Base-by-base conservation (phyloP, 768 basidiomycete species). In the Vishniacozyma victoriae region DNA sequence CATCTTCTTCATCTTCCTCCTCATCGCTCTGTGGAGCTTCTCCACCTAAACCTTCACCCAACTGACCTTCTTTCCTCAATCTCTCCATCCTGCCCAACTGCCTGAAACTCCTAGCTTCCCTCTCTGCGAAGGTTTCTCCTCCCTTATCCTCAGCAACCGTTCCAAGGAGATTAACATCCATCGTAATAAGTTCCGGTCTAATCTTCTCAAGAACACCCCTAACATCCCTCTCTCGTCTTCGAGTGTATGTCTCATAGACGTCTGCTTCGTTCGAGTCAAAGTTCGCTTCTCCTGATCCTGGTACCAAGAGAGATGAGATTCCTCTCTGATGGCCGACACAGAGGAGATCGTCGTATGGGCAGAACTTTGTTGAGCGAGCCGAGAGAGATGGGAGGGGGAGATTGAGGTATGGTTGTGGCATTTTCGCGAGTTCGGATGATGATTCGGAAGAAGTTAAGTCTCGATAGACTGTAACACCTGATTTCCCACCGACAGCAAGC, bases 221-320 rank as follows among this genome's bases (percentile, higher is more conserved):
- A 62, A 97, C 89, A 71, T 97, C 95, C 48, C 87, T 78, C 74
- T 97, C 95, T 46, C 87, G 78, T 48, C 90, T 74, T 18, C 85
- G 78, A 54, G 81, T 83, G 70, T 79, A 82, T 62, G 83, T 80
- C 72, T 99, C 93, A 74, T 86, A 96, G 2, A 92, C 90, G 79
- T 99, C 92, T 0, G 89, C 87, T 71, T 97, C 95, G 13, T 78
- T 71, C 49, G 85, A 86, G 64, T 99, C 95, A 69, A 91, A 93
- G 76, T 95, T 91, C 38, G 92, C 82, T 71, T 97, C 92, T 26
- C 93, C 95, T 7, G 83, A 75, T 22, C 93, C 93, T 0, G 95
- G 95, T 0, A 97, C 84, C 46, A 97, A 77, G 42, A 97, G 79
- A 35, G 80, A 85, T 3, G 87, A 87, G 15, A 97, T 75, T 0